Base-by-base conservation (phyloP, 179 eudicot genomes). In the Actinidia chinensis region DNA sequence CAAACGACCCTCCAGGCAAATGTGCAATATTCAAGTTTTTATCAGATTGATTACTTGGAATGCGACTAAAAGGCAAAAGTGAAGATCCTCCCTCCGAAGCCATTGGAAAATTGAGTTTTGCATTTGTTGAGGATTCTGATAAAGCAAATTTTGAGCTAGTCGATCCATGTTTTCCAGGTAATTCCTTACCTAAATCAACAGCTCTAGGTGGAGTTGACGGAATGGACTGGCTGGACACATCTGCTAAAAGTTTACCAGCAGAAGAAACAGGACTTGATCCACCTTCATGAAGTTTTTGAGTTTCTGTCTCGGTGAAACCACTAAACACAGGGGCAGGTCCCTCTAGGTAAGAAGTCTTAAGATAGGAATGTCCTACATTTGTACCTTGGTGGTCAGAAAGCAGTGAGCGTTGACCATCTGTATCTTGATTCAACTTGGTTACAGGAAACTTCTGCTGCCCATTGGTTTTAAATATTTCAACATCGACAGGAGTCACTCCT, bases 101-200 rank as follows among this genome's bases (percentile, higher is more conserved):
- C 48, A 56, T 77, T 46, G 87, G 78, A 61, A 43, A 54, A 76
- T 55, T 65, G 17, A 68, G 22, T 64, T 68, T 59, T 81, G 81
- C 84, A 55, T 80, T 79, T 69, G 90, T 82, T 58, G 73, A 46
- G 18, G 77, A 11, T 8, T 75, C 52, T 46, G 79, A 58, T 18
- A 74, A 55, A 71, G 76, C 68, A 69, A 61, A 74, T 65, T 80
- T 81, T 23, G 78, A 25, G 81, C 48, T 71, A 68, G 73, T 76
- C 44, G 84, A 67, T 79, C 81, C 84, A 77, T 59, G 78, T 71
- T 85, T 86, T 76, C 72, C 85, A 55, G 80, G 71, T 72, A 74
- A 47, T 40, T 79, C 81, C 64, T 50, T 68, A 73, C 51, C 76
- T 56, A 70, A 61, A 44, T 71, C 78, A 68, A 50, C 54, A 46